Evolutionary conservation across 768 basidiomycete species (phyloP), one percentile per base, ranked within the genome.

Genomic region (Kwoniella shandongensis): DNA sequence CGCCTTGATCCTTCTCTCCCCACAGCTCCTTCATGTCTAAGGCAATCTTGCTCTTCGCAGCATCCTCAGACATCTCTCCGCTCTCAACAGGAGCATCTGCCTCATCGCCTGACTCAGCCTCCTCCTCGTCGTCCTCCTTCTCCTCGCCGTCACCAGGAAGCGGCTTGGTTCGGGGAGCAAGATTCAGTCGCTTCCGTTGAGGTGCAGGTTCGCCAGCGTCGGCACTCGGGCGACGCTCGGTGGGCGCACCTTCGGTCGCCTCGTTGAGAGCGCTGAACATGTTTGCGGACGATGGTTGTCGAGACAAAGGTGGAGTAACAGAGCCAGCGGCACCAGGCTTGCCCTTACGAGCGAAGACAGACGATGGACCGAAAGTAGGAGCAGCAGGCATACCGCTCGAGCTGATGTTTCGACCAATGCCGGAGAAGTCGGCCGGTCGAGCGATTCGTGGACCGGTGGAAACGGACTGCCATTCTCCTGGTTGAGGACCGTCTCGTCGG

Each of bases 11-110:
- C 63, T 76, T 76, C 49, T 87, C 66, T 89, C 84, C 63, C 81
- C 83, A 77, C 87, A 91, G 80, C 80, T 97, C 91, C 77, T 89
- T 90, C 54, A 80, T 78, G 65, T 93, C 89, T 66, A 91, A 86
- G 13, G 80, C 81, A 66, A 94, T 86, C 81, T 87, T 88, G 74
- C 84, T 83, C 77, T 82, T 81, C 35, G 85, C 88, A 17, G 85
- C 84, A 1, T 78, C 83, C 65, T 85, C 86, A 0, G 83, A 80
- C 83, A 91, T 86, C 18, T 40, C 59, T n/a, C 67, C 51, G 7
- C 59, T 44, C 15, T 67, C 77, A 22, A 64, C 78, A 17, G 66
- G 76, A 23, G 61, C 71, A 18, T 45, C 30, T 15, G 51, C 50
- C 30, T 79, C 80, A 8, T 83, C 83, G 17, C 80, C 70, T 15